Base-by-base conservation (phyloP, 2,329 filamentous ascomycete species). In the Hypomyces rosellus region DNA sequence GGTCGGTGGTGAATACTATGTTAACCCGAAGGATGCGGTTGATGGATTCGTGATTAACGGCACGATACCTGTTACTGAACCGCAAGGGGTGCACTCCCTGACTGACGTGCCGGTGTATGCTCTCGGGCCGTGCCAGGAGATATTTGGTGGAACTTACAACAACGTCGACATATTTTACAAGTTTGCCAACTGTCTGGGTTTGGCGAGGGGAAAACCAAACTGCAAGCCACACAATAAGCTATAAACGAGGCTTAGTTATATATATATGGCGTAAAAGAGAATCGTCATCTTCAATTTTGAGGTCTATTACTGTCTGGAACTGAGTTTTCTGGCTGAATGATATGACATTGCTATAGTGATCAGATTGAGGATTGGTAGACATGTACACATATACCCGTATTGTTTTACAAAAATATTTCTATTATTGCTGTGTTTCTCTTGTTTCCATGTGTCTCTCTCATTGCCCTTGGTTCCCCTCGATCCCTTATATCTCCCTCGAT, bases 101-200 rank as follows among this genome's bases (percentile, higher is more conserved):
- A 90, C 86, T 1, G 86, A 90, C 59, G 86, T 90, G 33, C 83
- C 86, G 2, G 84, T 93, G 16, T 92, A 87, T 60, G 85, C 87
- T 1, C 78, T 80, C 72, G 88, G 88, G 0, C 88, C 88, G 5
- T 92, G 88, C 70, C 84, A 89, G 66, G 84, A 88, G 60, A 70
- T 78, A 13, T 93, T 93, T 63, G 80, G 83, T 4, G 86, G 86
- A 49, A 79, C 84, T 3, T 88, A 83, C 57, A 82, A 74, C 66
- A 86, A 82, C 62, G 78, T 88, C 42, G 86, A 89, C 55, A 73
- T 89, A 56, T 89, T 89, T 60, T 89, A 83, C 70, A 82, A 84
- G 66, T 87, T 89, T 63, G 81, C 85, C 13, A 75, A 75, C 57
- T 88, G 84, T 60, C 69, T 88, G 49, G 85, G 85, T 43, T 68